Base-by-base conservation (phyloP, 257 asterid species). In the Scutellaria galericulata region DNA sequence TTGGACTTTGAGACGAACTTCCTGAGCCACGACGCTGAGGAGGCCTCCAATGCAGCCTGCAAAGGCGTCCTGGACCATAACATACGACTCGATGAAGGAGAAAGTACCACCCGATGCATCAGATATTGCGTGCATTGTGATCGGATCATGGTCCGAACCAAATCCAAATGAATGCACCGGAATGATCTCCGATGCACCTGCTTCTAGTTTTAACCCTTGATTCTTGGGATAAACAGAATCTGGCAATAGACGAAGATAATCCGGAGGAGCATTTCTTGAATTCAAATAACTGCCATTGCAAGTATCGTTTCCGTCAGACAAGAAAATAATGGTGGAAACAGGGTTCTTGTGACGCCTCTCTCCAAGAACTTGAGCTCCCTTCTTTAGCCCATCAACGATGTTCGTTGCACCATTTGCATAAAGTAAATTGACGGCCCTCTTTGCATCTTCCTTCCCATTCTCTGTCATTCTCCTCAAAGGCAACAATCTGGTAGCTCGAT, bases 31-130 rank as follows among this genome's bases (percentile, higher is more conserved):
- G 5, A 85, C 83, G 8, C 87, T 85, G 9, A 85, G 59, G 4
- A 74, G 66, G 6, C 78, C 78, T 0, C 78, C 78, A 18, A 85
- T 80, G 63, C 87, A 80, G 60, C 77, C 70, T 0, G 89, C 89
- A 44, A 82, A 85, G 8, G 89, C 87, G 24, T 78, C 85, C 71
- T 80, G 87, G 11, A 85, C 70, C 79, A 77, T 76, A 7, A 56
- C 76, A 27, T 65, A 60, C 0, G 86, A 75, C 68, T 83, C 89
- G 3, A 85, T 76, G 75, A 75, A 85, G 4, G 89, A 82, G 69
- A 75, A 85, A 3, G 89, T 85, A 27, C 89, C 89, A 5, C 83
- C 81, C 0, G 89, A 85, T 14, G 79, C 78, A 68, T 85, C 80
- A 8, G 84, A 70, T 44, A 85, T 85, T 0, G 81, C 82, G 64